Conservation (phyloP, 176 grass and related monocot species). For the Carex cristatella region DNA sequence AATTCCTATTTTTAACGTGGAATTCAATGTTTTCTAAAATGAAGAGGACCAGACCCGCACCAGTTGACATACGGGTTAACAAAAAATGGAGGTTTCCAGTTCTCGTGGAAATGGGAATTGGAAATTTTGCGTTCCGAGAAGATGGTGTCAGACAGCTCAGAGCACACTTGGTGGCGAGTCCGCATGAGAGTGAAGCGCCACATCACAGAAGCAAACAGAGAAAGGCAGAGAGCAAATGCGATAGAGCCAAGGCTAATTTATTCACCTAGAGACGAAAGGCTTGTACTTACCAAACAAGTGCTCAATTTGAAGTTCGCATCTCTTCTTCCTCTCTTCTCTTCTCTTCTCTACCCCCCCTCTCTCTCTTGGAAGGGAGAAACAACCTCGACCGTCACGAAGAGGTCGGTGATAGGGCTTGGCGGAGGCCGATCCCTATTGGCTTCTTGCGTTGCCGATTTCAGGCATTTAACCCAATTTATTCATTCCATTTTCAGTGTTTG, state of each 20-base stretch:
- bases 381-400: constrained; percentile 3
- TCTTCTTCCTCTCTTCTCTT: background rate
- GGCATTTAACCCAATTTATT: background rate
- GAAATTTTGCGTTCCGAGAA: background rate
- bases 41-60: too few relatives aligned
- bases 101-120: background rate
- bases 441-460: constrained; percentile 5
- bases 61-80: background rate
- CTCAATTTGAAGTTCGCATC: constrained; percentile 22
- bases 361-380: background rate
- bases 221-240: background rate
- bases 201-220: background rate
- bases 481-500: background rate
- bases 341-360: background rate
- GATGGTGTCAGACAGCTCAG: background rate
- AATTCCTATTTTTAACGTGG: background rate
- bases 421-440: constrained; percentile 1
- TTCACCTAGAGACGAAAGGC: background rate
- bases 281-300: background rate
- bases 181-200: constrained; percentile 5
- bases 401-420: background rate
- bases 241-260: background rate
- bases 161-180: background rate
- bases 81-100: background rate
- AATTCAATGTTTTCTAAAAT: background rate